A percentile compares a stretch with the other conserved stretches of the same genome.
Evolutionary conservation across 2,329 filamentous ascomycete genomes (phyloP).

Genomic region (Macrophomina phaseolina): DNA sequence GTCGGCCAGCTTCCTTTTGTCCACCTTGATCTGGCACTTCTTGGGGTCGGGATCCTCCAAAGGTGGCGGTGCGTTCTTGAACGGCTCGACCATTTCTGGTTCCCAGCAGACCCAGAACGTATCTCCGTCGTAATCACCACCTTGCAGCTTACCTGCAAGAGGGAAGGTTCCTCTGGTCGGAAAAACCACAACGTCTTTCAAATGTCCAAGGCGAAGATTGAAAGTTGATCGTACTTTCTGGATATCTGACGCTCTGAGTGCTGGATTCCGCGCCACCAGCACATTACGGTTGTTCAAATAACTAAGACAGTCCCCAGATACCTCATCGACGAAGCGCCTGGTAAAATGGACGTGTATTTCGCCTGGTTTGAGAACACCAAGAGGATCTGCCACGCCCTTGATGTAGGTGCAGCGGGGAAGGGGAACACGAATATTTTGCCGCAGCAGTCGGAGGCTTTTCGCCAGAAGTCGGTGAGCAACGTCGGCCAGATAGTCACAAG

Average conservation of each 20-base stretch:
- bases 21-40: constrained; percentile 58
- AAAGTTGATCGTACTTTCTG: constrained; percentile 63
- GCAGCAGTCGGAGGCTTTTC: constrained; percentile 60
- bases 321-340: constrained; percentile 60
- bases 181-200: constrained; percentile 84
- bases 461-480: constrained; percentile 56
- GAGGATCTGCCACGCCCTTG: constrained; percentile 73
- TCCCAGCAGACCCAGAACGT: constrained; percentile 81
- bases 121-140: constrained; percentile 84
- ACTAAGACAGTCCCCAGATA: constrained; percentile 59
- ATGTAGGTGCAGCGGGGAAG: constrained; percentile 67
- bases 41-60: constrained; percentile 52
- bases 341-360: constrained; percentile 75
- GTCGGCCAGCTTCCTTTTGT: constrained; percentile 54
- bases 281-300: constrained; percentile 61
- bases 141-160: constrained; percentile 73
- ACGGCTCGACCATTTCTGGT: constrained; percentile 66
- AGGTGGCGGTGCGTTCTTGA: constrained; percentile 64
- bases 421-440: constrained; percentile 64
- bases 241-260: constrained; percentile 73
- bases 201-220: constrained; percentile 64
- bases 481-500: constrained; percentile 57
- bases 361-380: constrained; percentile 63
- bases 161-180: constrained; percentile 65
- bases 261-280: constrained; percentile 72